These are phyloP conservation scores for Bryum argenteum DNA, from an alignment of 225 moss, liverwort and hornwort genomes.

Conservation along the genomic window DNA sequence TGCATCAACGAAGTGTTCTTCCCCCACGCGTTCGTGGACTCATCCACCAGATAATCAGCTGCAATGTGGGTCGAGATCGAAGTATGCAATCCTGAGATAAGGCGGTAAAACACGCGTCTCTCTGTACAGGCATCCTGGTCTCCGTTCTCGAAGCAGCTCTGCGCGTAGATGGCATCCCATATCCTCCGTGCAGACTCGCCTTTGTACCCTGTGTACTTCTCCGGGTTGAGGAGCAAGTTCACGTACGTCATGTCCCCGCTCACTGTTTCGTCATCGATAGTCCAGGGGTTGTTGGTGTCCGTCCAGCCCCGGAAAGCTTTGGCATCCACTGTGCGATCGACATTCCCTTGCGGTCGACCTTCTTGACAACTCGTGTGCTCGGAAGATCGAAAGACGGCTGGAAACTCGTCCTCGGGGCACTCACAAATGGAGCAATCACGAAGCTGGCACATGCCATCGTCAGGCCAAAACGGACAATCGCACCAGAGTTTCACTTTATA, in stretches of 20 bases:
- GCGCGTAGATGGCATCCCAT: constrained; percentile 78
- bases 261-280: constrained; percentile 69
- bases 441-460: constrained; percentile 84
- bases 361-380: constrained; percentile 79
- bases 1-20: constrained; percentile 56
- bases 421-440: constrained; percentile 81
- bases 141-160: constrained; percentile 72
- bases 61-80: constrained; percentile 84
- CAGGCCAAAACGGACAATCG: constrained; percentile 83
- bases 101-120: constrained; percentile 64
- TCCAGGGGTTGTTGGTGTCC: constrained; percentile 84
- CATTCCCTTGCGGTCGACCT: constrained; percentile 64
- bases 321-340: constrained; percentile 72
- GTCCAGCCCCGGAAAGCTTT: constrained; percentile 81
- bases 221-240: constrained; percentile 76
- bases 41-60: constrained; percentile 74
- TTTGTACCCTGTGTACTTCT: constrained; percentile 73
- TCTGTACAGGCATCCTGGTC: constrained; percentile 70
- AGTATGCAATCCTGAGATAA: constrained; percentile 78
- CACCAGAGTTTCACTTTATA: constrained; percentile 87
- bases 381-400: constrained; percentile 56
- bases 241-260: constrained; percentile 74
- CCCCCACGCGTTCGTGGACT: constrained; percentile 54
- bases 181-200: constrained; percentile 72
- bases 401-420: constrained; percentile 79